These are phyloP conservation scores for Neurospora sp. DNA, from an alignment of 495 filamentous ascomycete species.

Conservation along the genomic window DNA sequence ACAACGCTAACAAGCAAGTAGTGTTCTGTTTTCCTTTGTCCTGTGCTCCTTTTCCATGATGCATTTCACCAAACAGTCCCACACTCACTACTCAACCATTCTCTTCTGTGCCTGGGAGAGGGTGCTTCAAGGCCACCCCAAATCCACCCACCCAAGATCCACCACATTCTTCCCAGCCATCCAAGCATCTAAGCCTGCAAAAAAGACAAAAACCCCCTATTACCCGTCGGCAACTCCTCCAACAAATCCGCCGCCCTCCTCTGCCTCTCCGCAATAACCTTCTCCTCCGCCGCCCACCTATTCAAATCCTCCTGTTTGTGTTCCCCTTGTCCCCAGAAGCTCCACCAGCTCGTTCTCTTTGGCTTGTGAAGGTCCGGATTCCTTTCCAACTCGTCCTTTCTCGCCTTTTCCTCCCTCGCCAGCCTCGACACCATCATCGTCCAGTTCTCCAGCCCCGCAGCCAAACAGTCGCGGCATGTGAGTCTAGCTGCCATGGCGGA, in stretches of 20 bases:
- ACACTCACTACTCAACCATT: not conserved
- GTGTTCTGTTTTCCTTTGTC: not conserved
- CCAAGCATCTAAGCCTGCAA: slow-evolving; percentile 24
- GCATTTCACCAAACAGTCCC: not conserved
- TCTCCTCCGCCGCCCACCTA: slow-evolving; percentile 43
- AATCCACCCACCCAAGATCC: not conserved
- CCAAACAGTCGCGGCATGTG: slow-evolving; percentile 62
- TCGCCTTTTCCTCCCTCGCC: slow-evolving; percentile 40
- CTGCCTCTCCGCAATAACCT: slow-evolving; percentile 39
- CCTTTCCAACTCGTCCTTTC: slow-evolving; percentile 14
- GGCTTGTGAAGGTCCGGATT: slow-evolving; percentile 2
- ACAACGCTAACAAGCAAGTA: not conserved
- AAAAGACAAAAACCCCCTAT: slow-evolving; percentile 23
- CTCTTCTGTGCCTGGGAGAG: not conserved
- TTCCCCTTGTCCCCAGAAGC: slow-evolving; percentile 38
- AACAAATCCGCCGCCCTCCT: slow-evolving; percentile 34
- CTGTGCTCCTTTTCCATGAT: not conserved
- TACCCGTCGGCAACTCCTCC: slow-evolving; percentile 34
- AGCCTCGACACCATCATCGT: slow-evolving; percentile 55
- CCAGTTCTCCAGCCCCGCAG: slow-evolving; percentile 66
- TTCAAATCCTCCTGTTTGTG: slow-evolving; percentile 14
- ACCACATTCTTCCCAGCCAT: not conserved
- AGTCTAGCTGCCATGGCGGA: slow-evolving; percentile 26
- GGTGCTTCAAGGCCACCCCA: not conserved
- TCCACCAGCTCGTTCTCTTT: slow-evolving; percentile 23